Evolutionary conservation across 2,329 filamentous ascomycete species (phyloP).

Genomic region (Lecanoromycetidae sp.): DNA sequence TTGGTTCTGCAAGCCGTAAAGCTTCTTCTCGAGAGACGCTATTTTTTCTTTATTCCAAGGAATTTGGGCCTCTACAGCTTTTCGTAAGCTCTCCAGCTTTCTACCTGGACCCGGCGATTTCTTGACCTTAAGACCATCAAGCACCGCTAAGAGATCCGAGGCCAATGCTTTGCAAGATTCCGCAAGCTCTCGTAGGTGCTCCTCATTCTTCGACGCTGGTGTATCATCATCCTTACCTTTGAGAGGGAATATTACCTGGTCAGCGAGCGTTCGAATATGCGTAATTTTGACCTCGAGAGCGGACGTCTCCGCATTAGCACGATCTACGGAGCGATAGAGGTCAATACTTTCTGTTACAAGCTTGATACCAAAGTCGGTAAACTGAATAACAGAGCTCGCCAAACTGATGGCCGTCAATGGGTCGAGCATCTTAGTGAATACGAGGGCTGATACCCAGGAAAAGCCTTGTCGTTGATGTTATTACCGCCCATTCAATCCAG

Average conservation of each 20-base stretch:
- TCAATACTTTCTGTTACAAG: not conserved
- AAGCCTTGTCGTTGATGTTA: too few relatives aligned
- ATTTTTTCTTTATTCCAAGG: slow-evolving; percentile 18
- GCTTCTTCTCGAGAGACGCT: slow-evolving; percentile 5
- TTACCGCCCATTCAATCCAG: too few relatives aligned
- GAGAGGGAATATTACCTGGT: not conserved
- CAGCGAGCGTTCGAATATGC: not conserved
- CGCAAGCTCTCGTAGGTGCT: not conserved
- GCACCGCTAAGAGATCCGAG: not conserved
- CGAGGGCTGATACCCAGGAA: too few relatives aligned
- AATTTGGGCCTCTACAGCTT: slow-evolving; percentile 15
- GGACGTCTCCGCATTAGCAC: not conserved
- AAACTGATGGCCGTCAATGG: slow-evolving; percentile 12
- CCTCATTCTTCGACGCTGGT: not conserved
- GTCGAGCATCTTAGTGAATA: too few relatives aligned
- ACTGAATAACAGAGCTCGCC: slow-evolving; percentile 15
- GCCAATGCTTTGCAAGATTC: not conserved
- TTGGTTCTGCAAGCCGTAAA: slow-evolving; percentile 11
- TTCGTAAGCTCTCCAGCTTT: slow-evolving; percentile 19
- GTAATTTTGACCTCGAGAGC: not conserved
- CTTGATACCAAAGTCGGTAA: slow-evolving; percentile 15
- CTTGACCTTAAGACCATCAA: not conserved
- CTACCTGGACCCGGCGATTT: not conserved
- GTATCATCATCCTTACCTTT: not conserved
- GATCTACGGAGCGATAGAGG: slow-evolving; percentile 3